phyloP scores from a whole-genome alignment of 2,329 filamentous ascomycete species.

The Colletotrichum acutatum region DNA sequence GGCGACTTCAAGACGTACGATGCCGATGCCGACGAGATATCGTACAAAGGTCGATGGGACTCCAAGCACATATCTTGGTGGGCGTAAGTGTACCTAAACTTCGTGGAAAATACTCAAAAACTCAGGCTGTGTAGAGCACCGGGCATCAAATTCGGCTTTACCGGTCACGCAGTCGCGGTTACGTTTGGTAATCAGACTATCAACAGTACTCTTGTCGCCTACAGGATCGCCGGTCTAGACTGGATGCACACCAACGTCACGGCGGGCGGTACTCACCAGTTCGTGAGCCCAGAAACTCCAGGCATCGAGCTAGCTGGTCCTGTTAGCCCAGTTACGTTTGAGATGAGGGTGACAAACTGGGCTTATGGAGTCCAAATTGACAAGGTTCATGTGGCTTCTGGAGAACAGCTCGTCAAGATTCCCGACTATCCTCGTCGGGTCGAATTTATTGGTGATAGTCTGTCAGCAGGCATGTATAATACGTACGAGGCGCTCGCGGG shows the following conservation, averaged over 20 bases:
- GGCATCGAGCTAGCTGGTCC: conserved; percentile 56
- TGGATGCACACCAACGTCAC: conserved; percentile 72
- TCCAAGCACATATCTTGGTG: conserved; percentile 69
- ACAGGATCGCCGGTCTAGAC: conserved; percentile 67
- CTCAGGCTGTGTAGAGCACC: conserved; percentile 51
- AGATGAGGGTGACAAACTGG: conserved; percentile 71
- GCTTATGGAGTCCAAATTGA: conserved; percentile 68
- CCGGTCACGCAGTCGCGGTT: conserved; percentile 62
- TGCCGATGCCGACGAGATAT: conserved; percentile 63
- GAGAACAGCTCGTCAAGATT: conserved; percentile 56
- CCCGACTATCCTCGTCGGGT: conserved; percentile 49
- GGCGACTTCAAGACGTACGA: conserved; percentile 57
- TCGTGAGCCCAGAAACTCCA: conserved; percentile 58
- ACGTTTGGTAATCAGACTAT: conserved; percentile 64
- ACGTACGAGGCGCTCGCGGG: conserved; percentile 68
- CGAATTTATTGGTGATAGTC: conserved; percentile 58
- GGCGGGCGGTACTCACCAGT: conserved; percentile 64
- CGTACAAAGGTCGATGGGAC: conserved; percentile 73
- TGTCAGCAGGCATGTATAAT: conserved; percentile 67
- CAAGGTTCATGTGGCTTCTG: conserved; percentile 59
- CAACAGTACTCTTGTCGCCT: conserved; percentile 63
- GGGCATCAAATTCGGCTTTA: conserved; percentile 66
- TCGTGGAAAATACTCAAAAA: conserved; percentile 8
- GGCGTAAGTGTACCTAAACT: conserved; percentile 55
- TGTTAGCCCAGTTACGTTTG: conserved; percentile 59